phyloP scores from a whole-genome alignment of 352 stramenopile genomes.

The Pythium phragmiticola region DNA sequence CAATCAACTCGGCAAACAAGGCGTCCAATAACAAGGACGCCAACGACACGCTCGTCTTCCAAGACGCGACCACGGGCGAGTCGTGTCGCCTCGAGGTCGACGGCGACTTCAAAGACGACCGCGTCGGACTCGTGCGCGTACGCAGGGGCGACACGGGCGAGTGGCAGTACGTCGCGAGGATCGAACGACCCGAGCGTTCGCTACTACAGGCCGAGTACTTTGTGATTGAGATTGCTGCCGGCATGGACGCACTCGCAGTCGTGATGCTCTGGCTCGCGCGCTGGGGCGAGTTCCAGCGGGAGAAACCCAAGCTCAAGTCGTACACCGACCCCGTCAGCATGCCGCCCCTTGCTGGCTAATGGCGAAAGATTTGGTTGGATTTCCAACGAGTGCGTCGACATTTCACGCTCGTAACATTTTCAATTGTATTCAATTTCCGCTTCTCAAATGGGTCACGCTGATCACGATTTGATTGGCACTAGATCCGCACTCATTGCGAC shows the following conservation, averaged over 20 bases:
- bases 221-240: slow-evolving; percentile 7
- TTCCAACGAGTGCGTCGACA: no score
- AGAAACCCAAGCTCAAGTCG: slow-evolving; percentile 9
- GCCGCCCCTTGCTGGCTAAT: neutral
- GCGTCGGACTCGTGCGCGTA: neutral
- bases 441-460: no score
- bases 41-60: neutral
- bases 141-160: neutral
- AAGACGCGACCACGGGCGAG: neutral
- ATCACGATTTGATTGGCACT: no score
- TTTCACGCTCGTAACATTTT: no score
- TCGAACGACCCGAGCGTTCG: neutral
- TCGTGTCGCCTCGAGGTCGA: neutral
- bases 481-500: no score
- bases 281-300: slow-evolving; percentile 9
- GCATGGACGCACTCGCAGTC: slow-evolving; percentile 8
- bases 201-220: slow-evolving; percentile 2
- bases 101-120: neutral
- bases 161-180: slow-evolving; percentile 8
- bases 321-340: neutral
- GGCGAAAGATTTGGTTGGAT: no score
- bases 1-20: neutral
- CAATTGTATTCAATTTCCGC: no score
- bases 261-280: slow-evolving; percentile 11
- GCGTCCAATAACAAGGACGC: neutral